Evolutionary conservation across 2,329 filamentous ascomycete genomes (phyloP).

Genomic region (Fusarium vanettenii): DNA sequence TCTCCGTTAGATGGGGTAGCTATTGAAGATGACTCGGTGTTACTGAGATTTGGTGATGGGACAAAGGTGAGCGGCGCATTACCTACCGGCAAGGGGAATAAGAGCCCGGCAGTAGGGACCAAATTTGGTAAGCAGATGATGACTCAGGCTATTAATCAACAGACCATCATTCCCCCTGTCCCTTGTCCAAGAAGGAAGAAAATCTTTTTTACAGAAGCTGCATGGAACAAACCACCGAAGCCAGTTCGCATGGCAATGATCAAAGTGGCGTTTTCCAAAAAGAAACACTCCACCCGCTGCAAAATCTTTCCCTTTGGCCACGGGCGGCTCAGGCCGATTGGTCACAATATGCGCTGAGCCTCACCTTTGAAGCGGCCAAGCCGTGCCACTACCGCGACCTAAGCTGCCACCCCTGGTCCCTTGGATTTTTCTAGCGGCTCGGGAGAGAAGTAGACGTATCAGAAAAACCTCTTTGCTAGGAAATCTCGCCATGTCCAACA

Average conservation of each 20-base stretch:
- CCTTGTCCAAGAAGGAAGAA: not conserved
- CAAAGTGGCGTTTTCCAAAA: not conserved
- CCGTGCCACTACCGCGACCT: conserved; percentile 24
- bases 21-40: not conserved
- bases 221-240: conserved; percentile 32
- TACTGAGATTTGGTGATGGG: not conserved
- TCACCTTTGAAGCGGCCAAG: conserved; percentile 18
- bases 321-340: conserved; percentile 14
- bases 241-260: conserved; percentile 6
- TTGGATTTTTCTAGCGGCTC: conserved; percentile 15
- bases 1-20: not conserved
- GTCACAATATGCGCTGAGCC: not conserved
- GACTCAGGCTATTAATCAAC: conserved; percentile 14
- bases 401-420: not conserved
- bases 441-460: not conserved
- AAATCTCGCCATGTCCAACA: conserved; percentile 32
- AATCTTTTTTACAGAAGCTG: conserved; percentile 6
- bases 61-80: conserved; percentile 8
- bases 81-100: not conserved
- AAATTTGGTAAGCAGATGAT: not conserved
- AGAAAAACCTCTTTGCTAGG: conserved; percentile 6
- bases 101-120: not conserved
- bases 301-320: conserved; percentile 26
- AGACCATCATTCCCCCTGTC: not conserved
- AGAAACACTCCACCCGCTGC: not conserved